These are phyloP conservation scores for Albophoma yamanashiensis DNA, from an alignment of 2,329 filamentous ascomycete species.

Conservation along the genomic window DNA sequence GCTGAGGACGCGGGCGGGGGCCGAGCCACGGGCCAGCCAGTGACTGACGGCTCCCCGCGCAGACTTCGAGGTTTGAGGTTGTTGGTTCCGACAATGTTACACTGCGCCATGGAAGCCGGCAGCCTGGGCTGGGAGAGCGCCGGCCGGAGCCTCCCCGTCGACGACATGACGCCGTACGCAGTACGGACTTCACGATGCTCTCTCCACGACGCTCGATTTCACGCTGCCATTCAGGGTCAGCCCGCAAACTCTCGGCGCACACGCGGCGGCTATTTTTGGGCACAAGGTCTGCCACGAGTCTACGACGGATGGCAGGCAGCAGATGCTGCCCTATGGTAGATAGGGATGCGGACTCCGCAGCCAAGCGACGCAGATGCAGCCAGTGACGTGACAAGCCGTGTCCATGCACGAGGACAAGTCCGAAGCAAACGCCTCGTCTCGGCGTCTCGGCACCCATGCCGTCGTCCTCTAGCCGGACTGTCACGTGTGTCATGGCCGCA, in stretches of 20 bases:
- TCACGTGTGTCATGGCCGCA: background rate
- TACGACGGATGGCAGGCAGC: background rate
- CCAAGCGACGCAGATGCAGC: background rate
- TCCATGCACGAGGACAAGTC: background rate
- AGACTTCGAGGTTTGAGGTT: background rate
- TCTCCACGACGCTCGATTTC: background rate
- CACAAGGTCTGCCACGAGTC: background rate
- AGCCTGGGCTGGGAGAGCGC: background rate
- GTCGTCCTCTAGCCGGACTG: background rate
- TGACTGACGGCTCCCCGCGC: background rate
- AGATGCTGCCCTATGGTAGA: background rate
- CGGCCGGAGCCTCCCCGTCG: background rate
- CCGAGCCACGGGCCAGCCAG: background rate
- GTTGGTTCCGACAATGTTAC: background rate
- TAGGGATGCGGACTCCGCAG: background rate
- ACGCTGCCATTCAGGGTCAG: background rate
- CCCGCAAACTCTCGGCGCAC: background rate
- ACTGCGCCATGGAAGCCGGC: background rate
- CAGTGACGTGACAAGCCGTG: background rate
- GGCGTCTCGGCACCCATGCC: background rate
- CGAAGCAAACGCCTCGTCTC: background rate
- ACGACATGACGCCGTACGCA: background rate
- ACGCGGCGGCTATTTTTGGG: background rate
- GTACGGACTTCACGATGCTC: background rate
- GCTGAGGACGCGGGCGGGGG: background rate